These are phyloP conservation scores for Nepenthes gracilis DNA, from an alignment of 148 eudicot genomes.

Conservation along the genomic window DNA sequence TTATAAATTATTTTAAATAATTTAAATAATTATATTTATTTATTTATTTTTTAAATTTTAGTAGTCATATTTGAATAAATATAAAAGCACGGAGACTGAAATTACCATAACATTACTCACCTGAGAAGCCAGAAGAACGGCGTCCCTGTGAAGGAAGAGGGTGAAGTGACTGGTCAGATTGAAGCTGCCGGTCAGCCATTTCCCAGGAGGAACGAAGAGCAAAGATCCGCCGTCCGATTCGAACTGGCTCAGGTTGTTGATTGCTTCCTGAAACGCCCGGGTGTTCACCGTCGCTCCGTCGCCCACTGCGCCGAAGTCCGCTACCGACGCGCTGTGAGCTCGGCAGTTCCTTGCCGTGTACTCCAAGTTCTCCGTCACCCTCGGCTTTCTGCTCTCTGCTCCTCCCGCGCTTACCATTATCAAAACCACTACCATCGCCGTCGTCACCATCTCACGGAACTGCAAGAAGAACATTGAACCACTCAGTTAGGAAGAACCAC, in stretches of 20 bases:
- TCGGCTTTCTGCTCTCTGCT: neutral
- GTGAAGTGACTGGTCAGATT: conserved; percentile 92
- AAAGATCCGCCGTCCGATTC: conserved; percentile 56
- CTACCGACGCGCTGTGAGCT: conserved; percentile 47
- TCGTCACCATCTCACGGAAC: no score
- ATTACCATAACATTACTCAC: conserved; percentile 13
- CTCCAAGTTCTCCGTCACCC: conserved; percentile 7
- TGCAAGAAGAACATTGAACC: no score
- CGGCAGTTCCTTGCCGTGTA: conserved; percentile 60
- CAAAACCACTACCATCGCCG: no score
- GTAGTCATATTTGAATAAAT: no score
- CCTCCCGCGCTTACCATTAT: no score
- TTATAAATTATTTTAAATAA: neutral
- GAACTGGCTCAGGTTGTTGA: conserved; percentile 51
- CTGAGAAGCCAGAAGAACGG: conserved; percentile 92
- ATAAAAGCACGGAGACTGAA: no score
- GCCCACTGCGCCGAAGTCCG: conserved; percentile 84
- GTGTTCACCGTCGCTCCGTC: conserved; percentile 79
- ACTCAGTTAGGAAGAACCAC: neutral
- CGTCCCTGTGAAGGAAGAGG: conserved; percentile 66
- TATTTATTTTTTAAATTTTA: no score
- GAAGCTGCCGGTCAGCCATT: conserved; percentile 89
- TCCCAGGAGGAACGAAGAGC: conserved; percentile 80
- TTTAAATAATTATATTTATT: neutral
- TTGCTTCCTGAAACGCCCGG: conserved; percentile 58